Percentiles rank a stretch among this genome's conserved stretches.
phyloP scores from a whole-genome alignment of 441 rosid species.

The Theobroma grandiflorum region DNA sequence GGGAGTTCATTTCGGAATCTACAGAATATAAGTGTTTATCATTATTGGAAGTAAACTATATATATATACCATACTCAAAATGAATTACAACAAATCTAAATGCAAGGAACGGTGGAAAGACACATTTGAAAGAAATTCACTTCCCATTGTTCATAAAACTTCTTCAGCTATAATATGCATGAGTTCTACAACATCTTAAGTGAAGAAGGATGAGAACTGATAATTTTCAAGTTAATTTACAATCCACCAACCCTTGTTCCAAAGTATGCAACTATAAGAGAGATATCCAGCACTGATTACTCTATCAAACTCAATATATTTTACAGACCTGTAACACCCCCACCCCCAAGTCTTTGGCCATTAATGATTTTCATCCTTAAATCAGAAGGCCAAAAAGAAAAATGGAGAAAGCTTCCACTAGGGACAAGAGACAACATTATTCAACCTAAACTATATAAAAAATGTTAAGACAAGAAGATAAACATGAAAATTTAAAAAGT shows the following conservation, averaged over 20 bases:
- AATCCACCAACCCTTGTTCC: not conserved
- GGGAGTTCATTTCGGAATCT: slow-evolving; percentile 99
- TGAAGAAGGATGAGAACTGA: not conserved
- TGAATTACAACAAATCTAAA: not conserved
- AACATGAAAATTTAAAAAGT: not conserved
- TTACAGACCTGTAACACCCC: not conserved
- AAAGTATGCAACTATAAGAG: not conserved
- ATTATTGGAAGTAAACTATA: slow-evolving; percentile 14
- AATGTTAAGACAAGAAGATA: not conserved
- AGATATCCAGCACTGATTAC: not conserved
- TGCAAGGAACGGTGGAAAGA: not conserved
- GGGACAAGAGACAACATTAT: not conserved
- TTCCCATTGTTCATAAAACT: not conserved
- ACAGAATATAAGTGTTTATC: slow-evolving; percentile 32
- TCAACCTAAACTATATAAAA: slow-evolving; percentile 7
- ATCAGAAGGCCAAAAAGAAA: not conserved
- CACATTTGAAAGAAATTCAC: not conserved
- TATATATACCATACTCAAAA: not conserved
- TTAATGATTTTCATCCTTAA: not conserved
- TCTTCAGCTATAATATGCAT: not conserved
- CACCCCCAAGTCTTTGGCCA: not conserved
- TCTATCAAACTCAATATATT: not conserved
- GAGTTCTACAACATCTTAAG: not conserved
- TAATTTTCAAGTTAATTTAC: not conserved
- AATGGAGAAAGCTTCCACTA: not conserved